Base-by-base conservation (phyloP, 805 yeast genomes). In the Pichia membranifaciens region DNA sequence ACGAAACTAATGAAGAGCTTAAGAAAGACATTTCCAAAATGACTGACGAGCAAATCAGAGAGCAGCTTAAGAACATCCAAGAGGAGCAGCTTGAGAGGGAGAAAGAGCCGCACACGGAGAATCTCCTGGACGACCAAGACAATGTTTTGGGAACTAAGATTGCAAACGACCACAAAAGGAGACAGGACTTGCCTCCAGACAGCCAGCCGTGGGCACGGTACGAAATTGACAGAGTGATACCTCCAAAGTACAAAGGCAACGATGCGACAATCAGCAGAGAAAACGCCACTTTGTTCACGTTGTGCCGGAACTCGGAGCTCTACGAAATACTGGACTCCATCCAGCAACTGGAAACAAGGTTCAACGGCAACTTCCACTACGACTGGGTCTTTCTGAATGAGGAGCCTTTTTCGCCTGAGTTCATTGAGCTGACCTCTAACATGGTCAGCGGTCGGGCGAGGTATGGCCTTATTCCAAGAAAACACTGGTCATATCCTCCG, bases 251-350 rank as follows among this genome's bases (percentile, higher is more conserved):
- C 16, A 33, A 37, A 5, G 20, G 40, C n/a, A n/a, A 29, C 20
- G 36, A 40, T 3, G 15, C 15, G 25, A n/a, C 5, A 12, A 25
- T 31, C 37, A 15, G 38, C 17, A 43, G 79, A 71, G 50, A 54
- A 53, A 82, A 78, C 52, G 93, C 89, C 5, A 79, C 87, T 0
- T 71, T 87, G 55, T 76, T 73, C 38, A 64, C 74, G 15, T 57
- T 74, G 16, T 74, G 74, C 51, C 56, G 76, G 43, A 73, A 74
- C 54, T 48, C 51, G 15, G 78, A 74, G 37, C 35, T 72, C 5
- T 68, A 54, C 49, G 67, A 61, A n/a, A 65, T 73, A 48, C 49
- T 74, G 13, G 65, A 61, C 38, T 70, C 78, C 8, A 64, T 73
- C 28, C 66, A 68, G 47, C 61, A 64, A 41, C 51, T 71, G 16